phyloP scores from a whole-genome alignment of 2,329 filamentous ascomycete genomes.

The Venturia oleaginea region DNA sequence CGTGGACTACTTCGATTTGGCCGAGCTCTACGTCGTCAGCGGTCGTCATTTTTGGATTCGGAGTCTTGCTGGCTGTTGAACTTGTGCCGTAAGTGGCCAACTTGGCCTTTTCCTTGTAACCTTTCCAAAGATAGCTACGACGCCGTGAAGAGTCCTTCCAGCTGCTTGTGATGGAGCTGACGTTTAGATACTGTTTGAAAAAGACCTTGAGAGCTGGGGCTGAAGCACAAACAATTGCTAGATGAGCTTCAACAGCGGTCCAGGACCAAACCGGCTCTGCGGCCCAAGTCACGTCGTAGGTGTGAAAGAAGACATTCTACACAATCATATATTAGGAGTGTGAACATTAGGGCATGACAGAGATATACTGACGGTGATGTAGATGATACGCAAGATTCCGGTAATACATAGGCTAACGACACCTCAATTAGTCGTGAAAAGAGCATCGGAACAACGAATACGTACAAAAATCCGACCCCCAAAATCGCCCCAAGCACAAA shows the following conservation, averaged over 20 bases:
- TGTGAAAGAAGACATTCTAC: constrained; percentile 23
- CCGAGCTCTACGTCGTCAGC: constrained; percentile 3
- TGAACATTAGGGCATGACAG: constrained; percentile 26
- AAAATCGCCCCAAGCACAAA: constrained; percentile 36
- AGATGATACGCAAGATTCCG: constrained; percentile 7
- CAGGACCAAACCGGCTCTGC: constrained; percentile 32
- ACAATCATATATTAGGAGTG: constrained; percentile 22
- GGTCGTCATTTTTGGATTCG: neutral
- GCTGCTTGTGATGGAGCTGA: constrained; percentile 3
- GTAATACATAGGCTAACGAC: constrained; percentile 9
- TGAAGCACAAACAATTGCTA: constrained; percentile 34
- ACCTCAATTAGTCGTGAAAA: neutral
- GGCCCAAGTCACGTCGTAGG: constrained; percentile 33
- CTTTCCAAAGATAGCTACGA: neutral
- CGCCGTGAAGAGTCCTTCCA: neutral
- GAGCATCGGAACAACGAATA: constrained; percentile 12
- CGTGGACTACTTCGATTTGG: constrained; percentile 1
- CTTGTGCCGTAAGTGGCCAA: neutral
- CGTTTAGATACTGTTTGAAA: constrained; percentile 31
- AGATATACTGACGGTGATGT: constrained; percentile 23
- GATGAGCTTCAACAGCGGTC: constrained; percentile 32
- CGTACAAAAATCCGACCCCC: constrained; percentile 34
- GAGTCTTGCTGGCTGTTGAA: neutral
- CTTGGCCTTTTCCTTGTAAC: neutral
- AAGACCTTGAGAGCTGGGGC: constrained; percentile 36